Evolutionary conservation across 768 basidiomycete species (phyloP), one percentile per base, ranked within the genome.

Genomic region (Collybia mongolica): DNA sequence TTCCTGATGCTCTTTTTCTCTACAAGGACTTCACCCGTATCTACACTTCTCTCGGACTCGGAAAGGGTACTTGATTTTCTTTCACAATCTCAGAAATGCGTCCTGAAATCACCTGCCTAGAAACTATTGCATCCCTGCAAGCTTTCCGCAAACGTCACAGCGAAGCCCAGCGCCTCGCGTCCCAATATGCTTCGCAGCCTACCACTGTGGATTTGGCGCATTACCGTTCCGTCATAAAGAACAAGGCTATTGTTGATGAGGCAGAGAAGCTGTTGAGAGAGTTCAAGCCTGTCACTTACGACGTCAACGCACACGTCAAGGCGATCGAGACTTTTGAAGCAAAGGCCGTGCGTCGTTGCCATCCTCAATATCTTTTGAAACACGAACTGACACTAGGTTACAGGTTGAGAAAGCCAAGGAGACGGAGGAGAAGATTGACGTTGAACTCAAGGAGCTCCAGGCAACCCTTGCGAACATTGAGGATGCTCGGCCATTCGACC

Each of bases 271-370:
- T 88, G 46, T 68, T 97, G 60, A 84, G 77, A 53, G 82, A 83
- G 28, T 98, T 97, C 80, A 97, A 96, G 74, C 92, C 97, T 29
- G 86, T 93, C 46, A 88, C 91, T 2, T 98, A 98, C 71, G 96
- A 99, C 65, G 89, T 94, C 51, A 73, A 71, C 60, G 78, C 90
- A 47, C 91, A 95, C 70, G 66, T 97, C 71, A 96, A 93, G 73
- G 93, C 92, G 39, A 97, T 99, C 61, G 93, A 96, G 66, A 86
- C 92, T 44, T 99, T 99, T 69, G 92, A 98, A 80, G 79, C 83
- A 54, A 97, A 95, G 74, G 97, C 97, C 54, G 96, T 98, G 59
- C 49, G 67, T 64, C 43, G 23, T 48, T 26, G 54, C 55, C 37
- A 20, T 39, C 38, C 32, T 12, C 20, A 35, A 18, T 58, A n/a